Conservation (phyloP, 306 rosid species). For the Rosa multiflora region DNA sequence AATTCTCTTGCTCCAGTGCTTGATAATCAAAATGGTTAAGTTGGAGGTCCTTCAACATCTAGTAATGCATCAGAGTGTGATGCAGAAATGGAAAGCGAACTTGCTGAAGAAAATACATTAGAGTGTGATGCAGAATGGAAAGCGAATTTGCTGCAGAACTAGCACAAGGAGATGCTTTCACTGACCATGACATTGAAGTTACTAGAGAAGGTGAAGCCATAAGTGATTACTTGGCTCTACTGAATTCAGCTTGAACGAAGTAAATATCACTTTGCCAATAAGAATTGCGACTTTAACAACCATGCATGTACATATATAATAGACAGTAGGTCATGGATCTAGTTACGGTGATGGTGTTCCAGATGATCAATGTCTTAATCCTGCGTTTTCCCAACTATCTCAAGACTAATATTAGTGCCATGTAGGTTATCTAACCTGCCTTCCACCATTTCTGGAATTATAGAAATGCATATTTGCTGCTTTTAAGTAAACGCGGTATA, state of each 20-base stretch:
- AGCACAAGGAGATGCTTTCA: conserved; percentile 33
- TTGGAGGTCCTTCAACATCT: conserved; percentile 31
- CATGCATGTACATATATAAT: not conserved
- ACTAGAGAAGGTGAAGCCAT: conserved; percentile 64
- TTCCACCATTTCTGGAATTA: too few species aligned
- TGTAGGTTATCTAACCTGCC: too few species aligned
- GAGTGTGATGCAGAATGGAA: too few species aligned
- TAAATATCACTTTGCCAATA: conserved; percentile 22
- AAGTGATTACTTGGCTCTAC: conserved; percentile 60
- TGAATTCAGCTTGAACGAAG: conserved; percentile 41
- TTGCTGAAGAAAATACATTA: too few species aligned
- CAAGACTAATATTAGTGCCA: not conserved
- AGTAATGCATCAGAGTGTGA: not conserved
- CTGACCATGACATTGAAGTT: conserved; percentile 53
- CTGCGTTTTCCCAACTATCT: not conserved
- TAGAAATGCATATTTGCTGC: too few species aligned
- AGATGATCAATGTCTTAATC: not conserved
- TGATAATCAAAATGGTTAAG: conserved; percentile 11
- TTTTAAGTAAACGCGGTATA: too few species aligned
- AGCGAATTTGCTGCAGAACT: conserved; percentile 40
- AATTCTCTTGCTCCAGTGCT: conserved; percentile 23
- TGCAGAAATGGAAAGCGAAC: conserved; percentile 39
- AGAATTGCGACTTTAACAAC: conserved; percentile 22
- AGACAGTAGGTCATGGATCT: not conserved
- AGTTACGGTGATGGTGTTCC: not conserved